Evolutionary conservation across 345 rosid species (phyloP), one percentile per base, ranked within the genome.

Genomic region (Moricandia arvensis): DNA sequence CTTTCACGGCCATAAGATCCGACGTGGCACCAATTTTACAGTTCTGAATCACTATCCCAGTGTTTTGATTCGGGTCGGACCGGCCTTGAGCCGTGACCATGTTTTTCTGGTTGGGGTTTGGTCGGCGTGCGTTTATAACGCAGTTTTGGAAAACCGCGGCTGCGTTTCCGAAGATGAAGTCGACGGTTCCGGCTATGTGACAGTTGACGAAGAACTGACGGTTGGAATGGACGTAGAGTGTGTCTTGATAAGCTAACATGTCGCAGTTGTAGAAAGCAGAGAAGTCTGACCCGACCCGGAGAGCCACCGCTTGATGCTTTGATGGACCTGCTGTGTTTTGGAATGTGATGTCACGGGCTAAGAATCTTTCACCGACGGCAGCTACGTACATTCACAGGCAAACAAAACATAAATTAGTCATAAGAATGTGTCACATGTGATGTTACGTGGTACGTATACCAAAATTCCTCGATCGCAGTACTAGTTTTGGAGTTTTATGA

Each of bases 81-180:
- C 93, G 86, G 21, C 91, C 97, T 68, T 91, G 97, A 2, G 93
- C 97, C 0, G 95, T 91, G 37, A 88, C 90, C 89, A 89, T 86
- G 85, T 88, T 89, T 67, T 61, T 85, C 66, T 91, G 97, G 65
- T 80, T 69, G 0, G 91, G 66, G 31, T 82, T 84, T 26, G 93
- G 93, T 10, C 74, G 69, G 4, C 97, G 90, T 12, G 93, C 91
- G 4, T 83, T 86, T n/a, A 91, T 87, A 68, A 88, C 90, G 15
- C 93, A 89, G 77, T 88, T 30, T 68, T 88, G 93, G 7, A 91
- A 57, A 24, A 89, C 79, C 0, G 72, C 91, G 0, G 90, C 93
- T 5, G 89, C 91, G 27, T 91, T 88, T 13, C 95, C 97, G 9
- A 89, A 89, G 17, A 89, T 91, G 85, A 91, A 91, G 68, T 91